Conservation (phyloP, 768 basidiomycete species). For the Rhodotorula toruloides region DNA sequence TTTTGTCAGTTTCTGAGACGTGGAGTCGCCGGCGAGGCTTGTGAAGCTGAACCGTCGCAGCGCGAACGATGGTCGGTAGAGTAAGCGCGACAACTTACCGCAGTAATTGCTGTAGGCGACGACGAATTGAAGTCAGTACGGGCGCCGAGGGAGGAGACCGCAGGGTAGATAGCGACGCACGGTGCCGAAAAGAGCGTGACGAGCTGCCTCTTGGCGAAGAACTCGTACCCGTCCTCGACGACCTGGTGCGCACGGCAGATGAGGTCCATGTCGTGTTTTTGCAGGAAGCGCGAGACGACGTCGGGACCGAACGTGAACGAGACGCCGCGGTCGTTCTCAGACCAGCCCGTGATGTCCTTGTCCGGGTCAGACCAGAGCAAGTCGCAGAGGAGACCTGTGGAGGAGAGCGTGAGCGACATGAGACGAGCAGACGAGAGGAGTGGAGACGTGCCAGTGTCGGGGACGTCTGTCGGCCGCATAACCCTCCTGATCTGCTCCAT, state of each 20-base stretch:
- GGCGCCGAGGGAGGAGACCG: neutral
- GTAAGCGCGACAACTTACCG: constrained; percentile 10
- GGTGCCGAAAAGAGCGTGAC: constrained; percentile 97
- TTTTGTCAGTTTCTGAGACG: neutral
- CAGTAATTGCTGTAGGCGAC: constrained; percentile 36
- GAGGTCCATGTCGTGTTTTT: constrained; percentile 99
- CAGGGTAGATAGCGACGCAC: constrained; percentile 17
- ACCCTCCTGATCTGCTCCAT: constrained; percentile 99
- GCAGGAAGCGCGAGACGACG: constrained; percentile 94
- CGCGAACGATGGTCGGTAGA: too few species aligned
- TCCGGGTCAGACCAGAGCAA: constrained; percentile 98
- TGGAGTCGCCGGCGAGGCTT: neutral
- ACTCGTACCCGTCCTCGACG: constrained; percentile 98
- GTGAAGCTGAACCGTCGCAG: too few species aligned
- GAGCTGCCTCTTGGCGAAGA: constrained; percentile 94
- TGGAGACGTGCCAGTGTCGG: constrained; percentile 74
- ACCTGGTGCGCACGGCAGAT: constrained; percentile 99
- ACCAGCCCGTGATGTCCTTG: constrained; percentile 99
- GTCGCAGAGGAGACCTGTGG: constrained; percentile 81
- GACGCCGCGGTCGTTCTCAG: constrained; percentile 97
- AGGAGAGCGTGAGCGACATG: neutral
- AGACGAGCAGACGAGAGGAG: neutral
- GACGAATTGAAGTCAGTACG: neutral
- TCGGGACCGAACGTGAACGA: constrained; percentile 99
- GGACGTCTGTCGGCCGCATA: constrained; percentile 98